Evolutionary conservation across 768 basidiomycete species (phyloP), one percentile per base, ranked within the genome.

Genomic region (Strobilomyces echinocephalus): DNA sequence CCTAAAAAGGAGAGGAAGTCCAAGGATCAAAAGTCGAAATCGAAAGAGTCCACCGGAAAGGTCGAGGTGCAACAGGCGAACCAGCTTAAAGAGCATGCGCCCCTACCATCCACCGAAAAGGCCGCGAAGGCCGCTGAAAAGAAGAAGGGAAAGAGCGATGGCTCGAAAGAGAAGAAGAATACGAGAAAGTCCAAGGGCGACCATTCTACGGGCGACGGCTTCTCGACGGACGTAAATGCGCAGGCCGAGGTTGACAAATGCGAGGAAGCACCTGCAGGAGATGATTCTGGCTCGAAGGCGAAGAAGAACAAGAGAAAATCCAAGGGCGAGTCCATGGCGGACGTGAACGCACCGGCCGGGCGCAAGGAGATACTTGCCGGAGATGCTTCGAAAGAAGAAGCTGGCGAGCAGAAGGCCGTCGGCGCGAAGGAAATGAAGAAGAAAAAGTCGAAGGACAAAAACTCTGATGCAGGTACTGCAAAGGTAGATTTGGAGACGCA

Each of bases 1-100:
- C 8, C 57, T 2, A 63, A 55, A 53, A 64, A 66, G 31, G 54
- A 57, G 36, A 64, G 60, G 40, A 65, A 60, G 24, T 43, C n/a
- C n/a, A 58, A 48, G 55, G 53, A 60, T 11, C 60, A 60, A 46
- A 61, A 60, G 26, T 54, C 44, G 20, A 51, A 35, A 10, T 28
- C 58, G 5, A 55, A 64, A 46, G 43, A 57, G 26, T 36, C 46
- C 0, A 21, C 8, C 7, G 24, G 24, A 43, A 49, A 58, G 4
- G 41, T 14, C 35, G 33, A 59, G 57, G 20, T 26, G 8, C 26
- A 20, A 46, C n/a, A 66, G 60, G 26, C 14, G 1, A 48, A 39
- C 20, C 51, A 48, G 20, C 30, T 44, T 10, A 33, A 24, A 4
- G 24, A 24, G 4, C 18, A 43, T n/a, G 18, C 40, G 28, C 30